phyloP scores from a whole-genome alignment of 2,329 filamentous ascomycete species.

The Aspergillus calidoustus region DNA sequence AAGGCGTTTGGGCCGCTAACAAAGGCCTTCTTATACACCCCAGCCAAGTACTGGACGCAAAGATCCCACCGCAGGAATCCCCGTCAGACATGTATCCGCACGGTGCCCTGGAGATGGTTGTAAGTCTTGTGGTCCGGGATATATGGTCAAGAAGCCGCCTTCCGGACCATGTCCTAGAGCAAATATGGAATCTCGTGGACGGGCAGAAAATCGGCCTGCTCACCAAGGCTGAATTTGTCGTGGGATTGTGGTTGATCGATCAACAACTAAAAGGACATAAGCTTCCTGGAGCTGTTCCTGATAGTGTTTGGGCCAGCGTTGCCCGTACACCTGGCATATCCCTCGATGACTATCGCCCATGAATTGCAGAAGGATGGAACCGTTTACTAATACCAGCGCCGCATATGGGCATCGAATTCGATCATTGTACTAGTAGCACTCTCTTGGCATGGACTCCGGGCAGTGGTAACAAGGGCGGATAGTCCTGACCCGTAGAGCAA shows the following conservation, averaged over 20 bases:
- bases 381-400: neutral
- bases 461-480: neutral
- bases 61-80: constrained; percentile 17
- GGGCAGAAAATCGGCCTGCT: constrained; percentile 43
- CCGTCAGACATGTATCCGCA: constrained; percentile 28
- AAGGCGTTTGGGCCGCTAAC: constrained; percentile 57
- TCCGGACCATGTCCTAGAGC: constrained; percentile 42
- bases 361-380: neutral
- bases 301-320: constrained; percentile 54
- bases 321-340: constrained; percentile 44
- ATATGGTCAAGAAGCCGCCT: constrained; percentile 55
- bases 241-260: constrained; percentile 57
- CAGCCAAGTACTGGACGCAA: constrained; percentile 14
- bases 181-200: constrained; percentile 54
- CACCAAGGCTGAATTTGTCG: constrained; percentile 53
- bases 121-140: constrained; percentile 53
- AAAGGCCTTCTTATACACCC: constrained; percentile 45
- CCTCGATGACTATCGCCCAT: constrained; percentile 8
- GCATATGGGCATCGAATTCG: neutral
- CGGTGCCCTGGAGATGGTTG: constrained; percentile 43
- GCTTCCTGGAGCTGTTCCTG: constrained; percentile 49
- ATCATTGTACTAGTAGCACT: neutral
- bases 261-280: constrained; percentile 54
- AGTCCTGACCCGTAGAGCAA: neutral
- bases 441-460: no score